Percentiles rank a stretch among this genome's conserved stretches.
Conservation (phyloP, 805 yeast species). For the Starmerella geochares region DNA sequence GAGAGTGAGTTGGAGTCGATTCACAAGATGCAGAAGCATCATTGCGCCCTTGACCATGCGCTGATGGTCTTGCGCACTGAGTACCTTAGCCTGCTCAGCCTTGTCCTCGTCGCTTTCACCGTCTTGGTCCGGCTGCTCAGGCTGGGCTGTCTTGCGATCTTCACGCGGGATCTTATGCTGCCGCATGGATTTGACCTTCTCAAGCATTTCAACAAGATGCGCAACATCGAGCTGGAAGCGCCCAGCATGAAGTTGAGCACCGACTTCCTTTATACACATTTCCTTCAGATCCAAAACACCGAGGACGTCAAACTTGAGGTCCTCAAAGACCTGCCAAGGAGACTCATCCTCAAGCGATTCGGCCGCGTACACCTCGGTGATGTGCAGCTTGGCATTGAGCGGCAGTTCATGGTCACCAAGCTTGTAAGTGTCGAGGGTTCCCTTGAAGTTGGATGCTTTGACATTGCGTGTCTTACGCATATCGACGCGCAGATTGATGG, state of each 20-base stretch:
- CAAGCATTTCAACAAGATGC: conserved; percentile 19
- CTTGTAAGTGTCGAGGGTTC: conserved; percentile 31
- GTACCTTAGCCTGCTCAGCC: conserved; percentile 2
- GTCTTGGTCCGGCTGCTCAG: neutral
- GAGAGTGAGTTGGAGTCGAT: conserved; percentile 32
- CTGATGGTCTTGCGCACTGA: conserved; percentile 10
- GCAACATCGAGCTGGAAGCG: conserved; percentile 25
- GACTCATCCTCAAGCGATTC: conserved; percentile 26
- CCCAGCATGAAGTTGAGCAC: conserved; percentile 28
- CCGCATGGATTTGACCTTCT: conserved; percentile 14
- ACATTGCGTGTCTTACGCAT: conserved; percentile 26
- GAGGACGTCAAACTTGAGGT: conserved; percentile 25
- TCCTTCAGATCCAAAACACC: conserved; percentile 30
- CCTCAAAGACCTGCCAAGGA: conserved; percentile 31
- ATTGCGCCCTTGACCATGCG: conserved; percentile 10
- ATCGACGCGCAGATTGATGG: conserved; percentile 27
- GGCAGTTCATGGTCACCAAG: conserved; percentile 28
- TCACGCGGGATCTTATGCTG: neutral
- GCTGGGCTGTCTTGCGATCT: neutral
- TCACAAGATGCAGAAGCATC: conserved; percentile 29
- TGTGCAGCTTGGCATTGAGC: conserved; percentile 24
- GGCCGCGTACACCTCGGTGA: conserved; percentile 29
- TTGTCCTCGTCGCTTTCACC: conserved; percentile 9
- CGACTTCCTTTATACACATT: conserved; percentile 30
- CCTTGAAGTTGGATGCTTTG: conserved; percentile 28